A percentile compares a stretch with the other conserved stretches of the same genome.
These are phyloP conservation scores for Teratosphaeria zuluensis DNA, from an alignment of 2,329 filamentous ascomycete species.

Conservation along the genomic window DNA sequence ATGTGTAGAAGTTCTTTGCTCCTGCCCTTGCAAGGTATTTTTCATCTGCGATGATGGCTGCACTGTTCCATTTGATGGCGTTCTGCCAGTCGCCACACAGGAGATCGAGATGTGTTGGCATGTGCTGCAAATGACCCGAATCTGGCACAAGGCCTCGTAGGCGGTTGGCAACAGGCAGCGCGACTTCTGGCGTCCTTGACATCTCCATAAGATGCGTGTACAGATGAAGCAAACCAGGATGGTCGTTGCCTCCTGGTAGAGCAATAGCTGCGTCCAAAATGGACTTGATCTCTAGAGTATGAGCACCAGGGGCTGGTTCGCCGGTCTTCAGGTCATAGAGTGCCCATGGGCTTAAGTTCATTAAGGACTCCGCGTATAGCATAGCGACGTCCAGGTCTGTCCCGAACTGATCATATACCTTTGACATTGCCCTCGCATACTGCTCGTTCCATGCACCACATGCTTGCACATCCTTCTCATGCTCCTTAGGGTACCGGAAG, in stretches of 20 bases:
- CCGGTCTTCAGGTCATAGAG: slow-evolving; percentile 55
- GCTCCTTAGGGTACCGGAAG: slow-evolving; percentile 44
- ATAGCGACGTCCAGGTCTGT: slow-evolving; percentile 54
- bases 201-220: slow-evolving; percentile 75
- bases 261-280: slow-evolving; percentile 51
- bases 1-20: slow-evolving; percentile 61
- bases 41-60: slow-evolving; percentile 59
- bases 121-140: slow-evolving; percentile 61
- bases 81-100: slow-evolving; percentile 60
- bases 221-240: slow-evolving; percentile 63
- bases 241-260: slow-evolving; percentile 39
- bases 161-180: slow-evolving; percentile 50
- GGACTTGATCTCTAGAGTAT: slow-evolving; percentile 48
- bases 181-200: slow-evolving; percentile 56
- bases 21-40: slow-evolving; percentile 53
- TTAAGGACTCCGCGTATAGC: slow-evolving; percentile 55
- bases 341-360: slow-evolving; percentile 57
- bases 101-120: slow-evolving; percentile 70
- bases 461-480: slow-evolving; percentile 40
- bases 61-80: slow-evolving; percentile 57
- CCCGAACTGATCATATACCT: slow-evolving; percentile 43
- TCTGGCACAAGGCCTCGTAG: slow-evolving; percentile 59
- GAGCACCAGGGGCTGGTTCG: slow-evolving; percentile 44
- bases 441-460: slow-evolving; percentile 48
- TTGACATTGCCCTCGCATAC: slow-evolving; percentile 54